Conservation (phyloP, 257 asterid species). For the Solanum etuberosum region DNA sequence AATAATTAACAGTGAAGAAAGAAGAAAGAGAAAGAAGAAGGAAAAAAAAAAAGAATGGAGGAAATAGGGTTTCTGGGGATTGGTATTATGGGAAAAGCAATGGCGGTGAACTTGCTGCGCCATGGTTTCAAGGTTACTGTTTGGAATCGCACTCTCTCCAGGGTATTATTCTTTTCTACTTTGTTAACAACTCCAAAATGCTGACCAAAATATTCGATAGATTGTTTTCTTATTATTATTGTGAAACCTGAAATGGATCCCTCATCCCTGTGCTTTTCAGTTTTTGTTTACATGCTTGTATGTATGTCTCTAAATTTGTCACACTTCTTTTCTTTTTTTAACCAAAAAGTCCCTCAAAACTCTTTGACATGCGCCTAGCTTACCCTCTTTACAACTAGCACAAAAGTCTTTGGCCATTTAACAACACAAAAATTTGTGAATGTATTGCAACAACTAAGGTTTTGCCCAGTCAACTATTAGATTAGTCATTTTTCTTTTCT, state of each 20-base stretch:
- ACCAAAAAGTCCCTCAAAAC: not conserved
- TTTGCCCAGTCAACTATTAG: no score
- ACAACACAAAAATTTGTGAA: no score
- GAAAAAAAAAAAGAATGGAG: conserved; percentile 41
- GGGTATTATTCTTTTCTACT: conserved; percentile 28
- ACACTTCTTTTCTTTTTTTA: not conserved
- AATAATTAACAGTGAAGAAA: not conserved
- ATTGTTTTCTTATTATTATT: not conserved
- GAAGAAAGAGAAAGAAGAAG: not conserved
- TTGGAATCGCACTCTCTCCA: conserved; percentile 90
- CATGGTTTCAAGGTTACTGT: conserved; percentile 94
- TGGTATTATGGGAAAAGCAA: conserved; percentile 97
- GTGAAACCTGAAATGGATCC: not conserved
- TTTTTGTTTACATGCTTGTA: not conserved
- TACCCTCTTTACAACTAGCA: not conserved
- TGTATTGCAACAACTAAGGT: no score
- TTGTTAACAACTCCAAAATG: not conserved
- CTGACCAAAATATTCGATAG: not conserved
- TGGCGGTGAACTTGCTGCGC: conserved; percentile 86
- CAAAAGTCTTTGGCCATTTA: not conserved
- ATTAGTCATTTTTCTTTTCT: no score
- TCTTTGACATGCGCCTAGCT: not conserved
- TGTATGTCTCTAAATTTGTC: not conserved
- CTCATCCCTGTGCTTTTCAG: not conserved
- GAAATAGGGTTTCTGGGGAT: conserved; percentile 87